A percentile compares a stretch with the other conserved stretches of the same genome.
These are phyloP conservation scores for Exutisphaerella laricina DNA, from an alignment of 2,329 filamentous ascomycete genomes.

Conservation along the genomic window DNA sequence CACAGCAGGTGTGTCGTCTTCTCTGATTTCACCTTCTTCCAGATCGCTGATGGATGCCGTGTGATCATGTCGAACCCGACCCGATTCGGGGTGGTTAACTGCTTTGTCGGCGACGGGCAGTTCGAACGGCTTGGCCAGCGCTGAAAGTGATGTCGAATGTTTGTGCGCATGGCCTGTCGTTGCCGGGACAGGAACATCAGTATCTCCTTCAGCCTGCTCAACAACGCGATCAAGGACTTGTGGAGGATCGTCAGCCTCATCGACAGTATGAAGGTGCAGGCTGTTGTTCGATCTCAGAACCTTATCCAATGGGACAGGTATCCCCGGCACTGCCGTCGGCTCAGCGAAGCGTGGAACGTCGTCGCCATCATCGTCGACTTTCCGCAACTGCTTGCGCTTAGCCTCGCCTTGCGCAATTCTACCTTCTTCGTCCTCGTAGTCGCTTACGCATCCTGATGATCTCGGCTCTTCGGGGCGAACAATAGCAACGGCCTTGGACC, in stretches of 20 bases:
- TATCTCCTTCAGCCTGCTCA: conserved; percentile 13
- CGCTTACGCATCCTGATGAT: conserved; percentile 25
- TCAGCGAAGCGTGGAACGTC: conserved; percentile 69
- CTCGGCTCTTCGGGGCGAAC: conserved; percentile 43
- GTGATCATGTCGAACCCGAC: conserved; percentile 11
- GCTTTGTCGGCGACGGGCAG: conserved; percentile 23
- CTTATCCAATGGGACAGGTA: conserved; percentile 22
- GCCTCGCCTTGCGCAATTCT: conserved; percentile 59
- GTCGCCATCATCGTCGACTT: conserved; percentile 61
- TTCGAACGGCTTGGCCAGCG: conserved; percentile 64
- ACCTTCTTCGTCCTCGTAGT: conserved; percentile 54
- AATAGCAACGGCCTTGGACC: conserved; percentile 80
- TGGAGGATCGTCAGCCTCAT: conserved; percentile 12
- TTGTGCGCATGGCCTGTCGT: conserved; percentile 16
- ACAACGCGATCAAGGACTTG: conserved; percentile 14
- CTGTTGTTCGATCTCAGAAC: conserved; percentile 22
- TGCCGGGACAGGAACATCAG: conserved; percentile 6
- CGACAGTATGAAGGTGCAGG: conserved; percentile 14
- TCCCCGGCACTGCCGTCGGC: conserved; percentile 33
- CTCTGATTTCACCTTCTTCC: conserved; percentile 31
- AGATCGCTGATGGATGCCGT: conserved; percentile 29
- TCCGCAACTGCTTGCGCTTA: conserved; percentile 69
- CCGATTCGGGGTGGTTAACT: conserved; percentile 1
- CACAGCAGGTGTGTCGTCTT: conserved; percentile 19
- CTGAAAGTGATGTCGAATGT: conserved; percentile 55